Conservation (phyloP, 768 basidiomycete species). For the Amyloporia xantha region DNA sequence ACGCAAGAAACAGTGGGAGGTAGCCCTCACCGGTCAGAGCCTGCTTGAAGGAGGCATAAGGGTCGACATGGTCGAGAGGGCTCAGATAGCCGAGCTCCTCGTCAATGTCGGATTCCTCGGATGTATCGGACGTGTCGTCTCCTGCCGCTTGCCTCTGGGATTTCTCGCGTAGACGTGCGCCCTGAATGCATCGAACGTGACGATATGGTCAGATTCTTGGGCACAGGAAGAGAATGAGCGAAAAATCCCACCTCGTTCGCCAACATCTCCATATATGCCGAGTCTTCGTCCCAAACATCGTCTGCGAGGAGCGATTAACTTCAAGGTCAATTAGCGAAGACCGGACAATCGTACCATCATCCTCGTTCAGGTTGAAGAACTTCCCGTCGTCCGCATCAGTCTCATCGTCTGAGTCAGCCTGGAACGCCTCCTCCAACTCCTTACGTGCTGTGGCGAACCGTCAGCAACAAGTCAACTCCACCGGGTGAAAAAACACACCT, state of each 20-base stretch:
- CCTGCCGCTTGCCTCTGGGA: slow-evolving; percentile 35
- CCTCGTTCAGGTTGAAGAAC: slow-evolving; percentile 57
- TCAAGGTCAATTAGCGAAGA: neutral
- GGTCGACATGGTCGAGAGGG: slow-evolving; percentile 72
- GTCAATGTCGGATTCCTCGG: slow-evolving; percentile 47
- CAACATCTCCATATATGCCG: slow-evolving; percentile 81
- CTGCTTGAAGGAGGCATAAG: slow-evolving; percentile 72
- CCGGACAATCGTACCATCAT: slow-evolving; percentile 44
- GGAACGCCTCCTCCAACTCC: slow-evolving; percentile 46
- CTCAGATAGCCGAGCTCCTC: slow-evolving; percentile 87
- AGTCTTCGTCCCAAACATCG: slow-evolving; percentile 89
- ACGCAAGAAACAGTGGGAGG: neutral
- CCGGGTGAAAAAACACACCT: slow-evolving; percentile 36
- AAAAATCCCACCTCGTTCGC: slow-evolving; percentile 59
- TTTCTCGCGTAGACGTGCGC: slow-evolving; percentile 64
- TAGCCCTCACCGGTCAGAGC: slow-evolving; percentile 68
- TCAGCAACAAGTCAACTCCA: neutral
- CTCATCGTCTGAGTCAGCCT: slow-evolving; percentile 34
- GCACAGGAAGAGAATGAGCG: too few relatives aligned
- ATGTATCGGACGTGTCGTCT: slow-evolving; percentile 29
- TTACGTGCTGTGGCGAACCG: slow-evolving; percentile 40
- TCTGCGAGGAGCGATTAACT: slow-evolving; percentile 33
- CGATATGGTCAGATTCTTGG: neutral
- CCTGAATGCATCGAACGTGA: slow-evolving; percentile 32
- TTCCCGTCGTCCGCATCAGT: slow-evolving; percentile 46